Conservation (phyloP, 306 rosid species). For the Glycine latifolia region DNA sequence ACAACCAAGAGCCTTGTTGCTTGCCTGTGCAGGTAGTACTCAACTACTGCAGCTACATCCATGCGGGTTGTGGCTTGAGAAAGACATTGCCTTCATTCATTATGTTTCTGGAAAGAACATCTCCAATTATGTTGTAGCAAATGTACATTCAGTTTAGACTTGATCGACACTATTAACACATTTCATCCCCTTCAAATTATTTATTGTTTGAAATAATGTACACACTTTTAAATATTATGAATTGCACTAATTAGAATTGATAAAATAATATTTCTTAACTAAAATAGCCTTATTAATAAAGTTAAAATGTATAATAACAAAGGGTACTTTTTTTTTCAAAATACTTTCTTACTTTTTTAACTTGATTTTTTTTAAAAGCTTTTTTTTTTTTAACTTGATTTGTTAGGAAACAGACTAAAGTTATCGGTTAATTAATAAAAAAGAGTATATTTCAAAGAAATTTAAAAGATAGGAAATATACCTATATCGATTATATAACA, state of each 20-base stretch:
- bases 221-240: not conserved
- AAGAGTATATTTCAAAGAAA: not conserved
- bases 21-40: conserved; percentile 35
- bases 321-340: not conserved
- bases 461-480: too few species aligned
- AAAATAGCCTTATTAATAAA: not conserved
- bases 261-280: not conserved
- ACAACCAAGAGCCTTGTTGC: conserved; percentile 42
- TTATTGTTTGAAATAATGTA: not conserved
- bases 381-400: too few species aligned
- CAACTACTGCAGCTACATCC: too few species aligned
- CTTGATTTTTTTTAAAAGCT: not conserved
- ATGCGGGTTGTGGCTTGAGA: conserved; percentile 37
- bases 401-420: not conserved
- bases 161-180: conserved; percentile 1
- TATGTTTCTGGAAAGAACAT: conserved; percentile 24
- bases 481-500: too few species aligned
- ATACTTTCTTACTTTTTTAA: not conserved
- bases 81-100: conserved; percentile 31
- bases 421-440: not conserved
- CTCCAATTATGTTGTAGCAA: not conserved
- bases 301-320: not conserved
- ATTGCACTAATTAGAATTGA: not conserved
- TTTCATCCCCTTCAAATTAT: not conserved
- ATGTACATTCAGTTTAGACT: conserved; percentile 3